Evolutionary conservation across 1,284 basidiomycete species (phyloP), one percentile per base, ranked within the genome.

Genomic region (Vanrija pseudolonga): DNA sequence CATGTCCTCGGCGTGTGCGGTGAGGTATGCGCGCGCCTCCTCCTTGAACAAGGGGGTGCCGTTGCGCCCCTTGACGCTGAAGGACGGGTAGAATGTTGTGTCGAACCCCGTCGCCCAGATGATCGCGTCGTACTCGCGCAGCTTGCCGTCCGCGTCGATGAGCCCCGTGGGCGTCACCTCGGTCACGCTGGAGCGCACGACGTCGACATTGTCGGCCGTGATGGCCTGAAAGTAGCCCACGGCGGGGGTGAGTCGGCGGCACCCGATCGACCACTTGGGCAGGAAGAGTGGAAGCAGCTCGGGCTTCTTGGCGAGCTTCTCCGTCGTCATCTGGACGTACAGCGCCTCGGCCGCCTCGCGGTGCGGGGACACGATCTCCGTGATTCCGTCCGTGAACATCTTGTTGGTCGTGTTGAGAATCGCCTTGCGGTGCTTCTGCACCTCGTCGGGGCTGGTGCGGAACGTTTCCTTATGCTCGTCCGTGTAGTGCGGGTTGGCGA

Each of bases 211-310:
- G 41, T 57, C 53, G 38, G 56, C 50, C 12, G 58, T 53, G 18
- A 73, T 46, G 3, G 71, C 66, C 46, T 71, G 63, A 50, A 73
- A 63, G 59, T 68, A 73, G 9, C 70, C 70, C 19, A 64, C 63
- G 1, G 68, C 71, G 12, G 71, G 71, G 0, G 71, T 73, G 3
- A 67, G 62, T 4, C 71, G 55, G 22, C 56, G 59, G 54, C 69
- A 74, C 2, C 67, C 70, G 23, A 73, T 65, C 3, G 62, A 53
- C 55, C 40, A 56, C 37, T 56, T 52, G 32, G 55, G 50, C 15
- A 64, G 63, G 37, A 68, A 56, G 50, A 63, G 59, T 18, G 59
- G 61, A 24, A 65, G 57, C 24, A 63, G 38, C 26, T 49, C 47
- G 11, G 53, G 57, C 39, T 58, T 51, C 24, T 65, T 59, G 28